Evolutionary conservation across 2,329 filamentous ascomycete species (phyloP).

Genomic region (Thyridium curvatum): DNA sequence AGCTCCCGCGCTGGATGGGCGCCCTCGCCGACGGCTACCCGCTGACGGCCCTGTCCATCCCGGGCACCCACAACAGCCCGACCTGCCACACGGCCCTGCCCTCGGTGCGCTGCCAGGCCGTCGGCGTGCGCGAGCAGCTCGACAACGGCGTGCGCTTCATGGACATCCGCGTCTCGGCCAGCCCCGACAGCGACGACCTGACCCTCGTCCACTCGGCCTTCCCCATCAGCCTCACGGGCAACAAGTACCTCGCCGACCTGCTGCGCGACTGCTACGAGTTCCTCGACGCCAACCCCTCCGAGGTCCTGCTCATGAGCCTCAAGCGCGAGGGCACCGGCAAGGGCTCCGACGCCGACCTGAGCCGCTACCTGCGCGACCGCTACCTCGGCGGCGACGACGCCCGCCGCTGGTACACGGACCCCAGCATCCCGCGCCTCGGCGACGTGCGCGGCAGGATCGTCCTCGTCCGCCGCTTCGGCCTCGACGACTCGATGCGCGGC

Average conservation of each 20-base stretch:
- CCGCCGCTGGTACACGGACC: slow-evolving; percentile 67
- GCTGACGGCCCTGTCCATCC: slow-evolving; percentile 78
- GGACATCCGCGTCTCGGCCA: slow-evolving; percentile 69
- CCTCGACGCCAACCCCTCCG: slow-evolving; percentile 68
- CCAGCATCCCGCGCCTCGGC: slow-evolving; percentile 70
- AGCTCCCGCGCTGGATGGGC: slow-evolving; percentile 74
- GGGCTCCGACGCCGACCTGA: slow-evolving; percentile 72
- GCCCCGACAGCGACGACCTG: slow-evolving; percentile 54
- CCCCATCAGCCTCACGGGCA: slow-evolving; percentile 76
- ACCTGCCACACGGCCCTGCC: slow-evolving; percentile 80
- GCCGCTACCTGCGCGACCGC: slow-evolving; percentile 63
- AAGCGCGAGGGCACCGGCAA: slow-evolving; percentile 87
- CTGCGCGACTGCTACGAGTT: slow-evolving; percentile 68
- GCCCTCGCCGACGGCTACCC: slow-evolving; percentile 65
- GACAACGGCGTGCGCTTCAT: slow-evolving; percentile 90
- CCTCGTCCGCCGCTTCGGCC: slow-evolving; percentile 71
- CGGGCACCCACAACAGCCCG: slow-evolving; percentile 92
- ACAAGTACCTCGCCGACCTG: slow-evolving; percentile 72
- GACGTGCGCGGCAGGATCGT: slow-evolving; percentile 78
- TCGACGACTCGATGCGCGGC: slow-evolving; percentile 48
- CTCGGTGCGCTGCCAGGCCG: slow-evolving; percentile 88
- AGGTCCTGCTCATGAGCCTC: slow-evolving; percentile 78
- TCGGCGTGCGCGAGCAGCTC: slow-evolving; percentile 70
- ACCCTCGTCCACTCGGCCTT: slow-evolving; percentile 86
- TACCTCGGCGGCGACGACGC: slow-evolving; percentile 54